Evolutionary conservation across 352 stramenopile species (phyloP), one percentile per base, ranked within the genome.

Genomic region (Phytophthora parvispora): DNA sequence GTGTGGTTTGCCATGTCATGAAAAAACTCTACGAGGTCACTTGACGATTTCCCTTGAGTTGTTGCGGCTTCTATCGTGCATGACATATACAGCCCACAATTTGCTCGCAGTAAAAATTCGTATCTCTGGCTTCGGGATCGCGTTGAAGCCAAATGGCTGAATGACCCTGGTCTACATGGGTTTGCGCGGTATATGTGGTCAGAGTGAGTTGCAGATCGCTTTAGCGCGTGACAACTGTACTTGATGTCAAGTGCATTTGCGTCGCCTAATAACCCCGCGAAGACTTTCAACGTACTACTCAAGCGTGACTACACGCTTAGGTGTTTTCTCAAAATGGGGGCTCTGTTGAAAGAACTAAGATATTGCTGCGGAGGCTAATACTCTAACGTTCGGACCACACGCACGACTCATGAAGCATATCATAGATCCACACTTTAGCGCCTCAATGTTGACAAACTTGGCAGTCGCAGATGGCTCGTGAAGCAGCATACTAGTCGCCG

Each of bases 71-170:
- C 22, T 24, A 60, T 60, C 6, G 20, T 69, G 0, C 43, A 43
- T 1, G 48, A 63, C 50, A 42, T 78, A n/a, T 71, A 78, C 60
- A 50, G 72, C 32, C 51, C 69, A 22, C 64, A 78, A 29, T 74
- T 74, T 8, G 59, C 58, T 6, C 4, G 55, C 1, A 52, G 36
- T 24, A 8, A 60, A 4, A 49, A 34, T 2, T 45, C 58, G n/a
- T 73, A 58, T 45, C 0, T 31, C 2, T 2, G 20, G 4, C 24
- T 49, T 29, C 28, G 34, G n/a, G 60, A 66, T 3, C 1, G 32
- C 32, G 42, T 51, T 16, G n/a, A n/a, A n/a, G n/a, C n/a, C n/a
- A n/a, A n/a, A n/a, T n/a, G n/a, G n/a, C n/a, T n/a, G n/a, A n/a
- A n/a, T n/a, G n/a, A n/a, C n/a, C n/a, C n/a, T n/a, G n/a, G n/a